Evolutionary conservation across 1,284 basidiomycete genomes (phyloP).

Genomic region (Malassezia sp.): DNA sequence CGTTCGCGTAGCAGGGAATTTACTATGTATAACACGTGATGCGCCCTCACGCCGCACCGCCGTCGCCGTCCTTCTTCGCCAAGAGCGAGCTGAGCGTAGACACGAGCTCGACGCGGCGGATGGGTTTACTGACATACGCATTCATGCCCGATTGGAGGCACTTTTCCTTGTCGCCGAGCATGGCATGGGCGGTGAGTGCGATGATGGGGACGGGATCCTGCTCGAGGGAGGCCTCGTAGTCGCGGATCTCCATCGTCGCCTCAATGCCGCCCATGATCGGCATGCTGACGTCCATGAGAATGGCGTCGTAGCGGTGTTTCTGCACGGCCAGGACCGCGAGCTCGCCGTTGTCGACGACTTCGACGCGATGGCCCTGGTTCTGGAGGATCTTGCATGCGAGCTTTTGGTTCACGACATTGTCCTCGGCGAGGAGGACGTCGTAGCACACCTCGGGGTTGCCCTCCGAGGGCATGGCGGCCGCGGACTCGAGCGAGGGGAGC

Average conservation of each 20-base stretch:
- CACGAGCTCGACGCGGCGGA: constrained; percentile 37
- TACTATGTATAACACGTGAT: no score
- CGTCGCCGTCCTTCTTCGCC: constrained; percentile 18
- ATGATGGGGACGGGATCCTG: constrained; percentile 78
- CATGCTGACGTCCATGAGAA: constrained; percentile 82
- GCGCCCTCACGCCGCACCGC: no score
- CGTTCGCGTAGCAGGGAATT: no score
- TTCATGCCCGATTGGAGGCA: constrained; percentile 42
- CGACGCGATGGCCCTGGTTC: constrained; percentile 87
- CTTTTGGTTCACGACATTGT: constrained; percentile 96
- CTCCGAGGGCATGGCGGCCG: constrained; percentile 69
- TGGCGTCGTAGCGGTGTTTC: constrained; percentile 57
- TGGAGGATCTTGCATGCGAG: constrained; percentile 92
- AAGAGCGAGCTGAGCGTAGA: constrained; percentile 34
- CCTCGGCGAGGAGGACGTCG: constrained; percentile 92
- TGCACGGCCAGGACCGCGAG: constrained; percentile 81
- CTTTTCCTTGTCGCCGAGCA: constrained; percentile 45
- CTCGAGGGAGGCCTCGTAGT: constrained; percentile 65
- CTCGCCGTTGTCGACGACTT: constrained; percentile 94
- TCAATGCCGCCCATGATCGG: constrained; percentile 51
- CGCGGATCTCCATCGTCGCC: constrained; percentile 57
- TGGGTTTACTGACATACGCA: constrained; percentile 41
- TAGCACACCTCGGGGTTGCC: constrained; percentile 68
- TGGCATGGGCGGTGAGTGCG: constrained; percentile 78
- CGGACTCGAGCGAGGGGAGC: constrained; percentile 84